Base-by-base conservation (phyloP, 2,329 filamentous ascomycete species). In the Gaeumannomyces tritici region DNA sequence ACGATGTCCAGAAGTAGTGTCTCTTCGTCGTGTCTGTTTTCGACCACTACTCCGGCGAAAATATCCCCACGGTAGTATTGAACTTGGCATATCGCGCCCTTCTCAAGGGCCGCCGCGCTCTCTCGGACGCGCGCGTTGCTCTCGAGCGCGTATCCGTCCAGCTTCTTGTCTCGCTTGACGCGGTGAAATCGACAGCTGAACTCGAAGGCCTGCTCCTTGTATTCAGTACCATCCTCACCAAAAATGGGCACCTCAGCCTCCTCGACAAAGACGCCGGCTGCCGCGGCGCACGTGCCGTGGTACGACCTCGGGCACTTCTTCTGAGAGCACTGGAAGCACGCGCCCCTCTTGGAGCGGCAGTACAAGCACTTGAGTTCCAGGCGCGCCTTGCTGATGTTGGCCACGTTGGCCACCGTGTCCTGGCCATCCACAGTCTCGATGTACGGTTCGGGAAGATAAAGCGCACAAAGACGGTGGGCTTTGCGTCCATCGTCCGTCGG, bases 161-260 rank as follows among this genome's bases (percentile, higher is more conserved):
- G 74, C 66, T 89, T 90, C 75, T 89, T 91, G 65, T 91, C 87
- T 69, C 95, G 87, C 77, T 95, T 96, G 18, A 89, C 86, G 60
- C 95, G 86, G 73, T 99, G 95, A 76, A 96, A 96, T 64, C 93
- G 90, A 77, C 95, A 99, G 68, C 90, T 91, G 73, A 98, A 93
- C 71, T 96, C 91, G 69, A 96, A 93, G 1, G 89, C 92, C 69
- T 92, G 90, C 68, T 96, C 89, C 67, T 90, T 93, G 74, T 97
- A 97, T 73, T 97, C 92, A 1, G 87, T 91, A 8, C 92, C 92
- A 70, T 97, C 92, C 68, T 96, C 91, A 61, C 89, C 90, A 72
- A 93, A 93, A 79, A 96, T 89, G 0, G 91, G 90, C 33, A 96
- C 87, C 47, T 91, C 86, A 33, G 90, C 90, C 69, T 91, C 86